Conservation (phyloP, 1,284 basidiomycete genomes). For the Boletellus deceptivus region DNA sequence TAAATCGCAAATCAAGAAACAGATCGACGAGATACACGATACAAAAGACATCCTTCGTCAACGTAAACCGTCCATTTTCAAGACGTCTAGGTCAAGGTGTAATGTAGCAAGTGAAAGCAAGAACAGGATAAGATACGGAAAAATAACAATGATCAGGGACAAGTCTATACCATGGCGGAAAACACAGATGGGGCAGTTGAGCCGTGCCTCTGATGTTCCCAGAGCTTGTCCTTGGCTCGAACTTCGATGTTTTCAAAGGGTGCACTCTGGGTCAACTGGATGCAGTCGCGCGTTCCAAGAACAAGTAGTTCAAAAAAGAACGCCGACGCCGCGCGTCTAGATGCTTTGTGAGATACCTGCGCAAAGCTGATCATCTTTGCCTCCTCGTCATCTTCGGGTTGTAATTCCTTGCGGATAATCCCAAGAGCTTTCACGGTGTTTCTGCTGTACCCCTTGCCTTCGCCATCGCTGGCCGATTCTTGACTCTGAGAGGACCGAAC, state of each 20-base stretch:
- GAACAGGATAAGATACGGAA: constrained; percentile 8
- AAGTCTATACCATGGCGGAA: constrained; percentile 33
- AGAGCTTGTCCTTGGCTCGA: constrained; percentile 78
- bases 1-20: too few species aligned
- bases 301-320: constrained; percentile 99
- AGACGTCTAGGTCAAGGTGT: neutral
- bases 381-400: constrained; percentile 60
- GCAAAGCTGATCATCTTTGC: constrained; percentile 54
- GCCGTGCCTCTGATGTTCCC: constrained; percentile 64
- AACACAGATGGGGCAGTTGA: constrained; percentile 45
- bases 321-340: constrained; percentile 85
- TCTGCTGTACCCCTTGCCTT: constrained; percentile 79
- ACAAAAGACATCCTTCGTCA: neutral
- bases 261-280: constrained; percentile 72
- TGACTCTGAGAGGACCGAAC: constrained; percentile 53
- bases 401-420: constrained; percentile 78
- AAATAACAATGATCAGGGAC: neutral
- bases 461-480: constrained; percentile 41
- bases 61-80: neutral
- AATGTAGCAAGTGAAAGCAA: constrained; percentile 1
- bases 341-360: constrained; percentile 57
- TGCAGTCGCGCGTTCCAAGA: constrained; percentile 87
- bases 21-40: constrained; percentile 4
- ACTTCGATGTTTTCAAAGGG: constrained; percentile 89
- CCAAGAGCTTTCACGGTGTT: constrained; percentile 89